Evolutionary conservation across 139 green algal genomes (phyloP), one percentile per base, ranked within the genome.

Genomic region (Nannochloris sp.): DNA sequence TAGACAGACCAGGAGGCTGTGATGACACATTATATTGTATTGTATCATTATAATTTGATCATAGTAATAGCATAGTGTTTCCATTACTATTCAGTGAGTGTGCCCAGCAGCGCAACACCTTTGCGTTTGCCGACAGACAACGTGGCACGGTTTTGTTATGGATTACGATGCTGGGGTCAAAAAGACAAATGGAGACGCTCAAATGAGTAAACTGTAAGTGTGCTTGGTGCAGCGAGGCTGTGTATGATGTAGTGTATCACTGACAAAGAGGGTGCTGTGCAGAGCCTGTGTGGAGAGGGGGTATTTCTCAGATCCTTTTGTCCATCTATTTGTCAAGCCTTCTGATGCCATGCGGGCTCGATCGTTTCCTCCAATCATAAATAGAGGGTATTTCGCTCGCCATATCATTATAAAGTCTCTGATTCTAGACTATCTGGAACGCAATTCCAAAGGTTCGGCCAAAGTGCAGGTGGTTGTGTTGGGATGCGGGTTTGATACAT

Each of bases 181-280:
- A 14, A 73, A 68, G 31, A 96, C 88, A 36, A 96, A 96, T 25
- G 86, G 93, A 37, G 88, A 96, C 65, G 88, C 88, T 2, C 85
- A 93, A 57, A 57, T 89, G 19, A 90, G 81, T 65, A 95, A 95
- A 57, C 59, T 92, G 88, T 94, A 24, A 21, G 34, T 57, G 12
- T 18, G 25, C 7, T 14, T 27, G 15, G 25, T 16, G 60, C 10
- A 31, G 12, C 19, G 18, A 55, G n/a, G 48, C 25, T 66, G 19
- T 29, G 25, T 43, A 10, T 61, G 14, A 14, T 16, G 24, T 21
- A 18, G 44, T 12, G 3, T 53, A 53, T 21, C 11, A 53, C 16
- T 5, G 40, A 37, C 11, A 21, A 14, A 6, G 15, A 31, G n/a
- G 15, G 14, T 34, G 36, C 11, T 59, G n/a, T 64, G 37, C 78